Evolutionary conservation across 495 filamentous ascomycete genomes (phyloP).

Genomic region (Acidomyces sp.): DNA sequence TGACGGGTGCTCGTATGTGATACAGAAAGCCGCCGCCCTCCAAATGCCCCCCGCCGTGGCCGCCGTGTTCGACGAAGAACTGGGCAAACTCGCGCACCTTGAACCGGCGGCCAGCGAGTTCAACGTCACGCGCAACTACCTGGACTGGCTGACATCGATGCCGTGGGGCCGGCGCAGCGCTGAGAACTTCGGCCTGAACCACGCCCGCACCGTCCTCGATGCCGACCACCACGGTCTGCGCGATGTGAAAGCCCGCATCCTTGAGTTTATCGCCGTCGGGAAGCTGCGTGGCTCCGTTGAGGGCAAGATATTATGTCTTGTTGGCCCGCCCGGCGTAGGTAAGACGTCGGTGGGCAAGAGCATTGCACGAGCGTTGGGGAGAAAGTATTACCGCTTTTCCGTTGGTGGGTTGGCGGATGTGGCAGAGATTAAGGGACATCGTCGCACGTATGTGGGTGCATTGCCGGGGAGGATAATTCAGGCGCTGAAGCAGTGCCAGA

Average conservation of each 20-base stretch:
- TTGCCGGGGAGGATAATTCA: slow-evolving; percentile 94
- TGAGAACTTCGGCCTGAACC: slow-evolving; percentile 88
- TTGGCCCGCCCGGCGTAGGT: slow-evolving; percentile 90
- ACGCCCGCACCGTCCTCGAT: slow-evolving; percentile 82
- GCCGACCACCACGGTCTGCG: slow-evolving; percentile 96
- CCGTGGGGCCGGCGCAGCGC: slow-evolving; percentile 94
- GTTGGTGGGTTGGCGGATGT: slow-evolving; percentile 95
- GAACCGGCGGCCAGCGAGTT: slow-evolving; percentile 95
- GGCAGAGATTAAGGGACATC: slow-evolving; percentile 98
- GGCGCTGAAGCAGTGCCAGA: slow-evolving; percentile 97
- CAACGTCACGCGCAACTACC: slow-evolving; percentile 97
- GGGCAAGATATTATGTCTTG: slow-evolving; percentile 96
- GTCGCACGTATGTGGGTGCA: slow-evolving; percentile 92
- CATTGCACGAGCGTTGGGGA: slow-evolving; percentile 83
- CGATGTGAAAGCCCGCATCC: slow-evolving; percentile 96
- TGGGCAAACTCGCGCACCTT: slow-evolving; percentile 89
- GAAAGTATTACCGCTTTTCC: slow-evolving; percentile 95
- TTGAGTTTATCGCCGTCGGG: slow-evolving; percentile 97
- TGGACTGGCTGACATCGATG: slow-evolving; percentile 97
- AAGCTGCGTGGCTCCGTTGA: slow-evolving; percentile 95
- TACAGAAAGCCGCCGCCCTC: slow-evolving; percentile 79
- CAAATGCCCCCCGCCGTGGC: slow-evolving; percentile 94
- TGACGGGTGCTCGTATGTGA: too few species aligned
- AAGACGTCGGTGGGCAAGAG: slow-evolving; percentile 99
- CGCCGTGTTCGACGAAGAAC: slow-evolving; percentile 95